Percentiles rank a stretch among this genome's conserved stretches.
Conservation (phyloP, 2,329 filamentous ascomycete species). For the Phaeosphaeriaceae sp. region DNA sequence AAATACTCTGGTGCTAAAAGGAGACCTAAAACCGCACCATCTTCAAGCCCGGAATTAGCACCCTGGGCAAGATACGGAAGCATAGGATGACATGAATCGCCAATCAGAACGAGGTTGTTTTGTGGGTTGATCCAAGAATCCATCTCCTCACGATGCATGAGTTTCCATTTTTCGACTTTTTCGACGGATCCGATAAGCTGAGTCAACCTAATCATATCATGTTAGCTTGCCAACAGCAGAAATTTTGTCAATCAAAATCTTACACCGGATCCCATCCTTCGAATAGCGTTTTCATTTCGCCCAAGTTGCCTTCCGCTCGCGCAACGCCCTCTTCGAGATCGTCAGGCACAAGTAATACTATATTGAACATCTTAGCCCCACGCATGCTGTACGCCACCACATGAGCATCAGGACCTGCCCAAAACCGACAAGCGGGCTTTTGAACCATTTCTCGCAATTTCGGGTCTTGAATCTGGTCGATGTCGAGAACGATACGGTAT, state of each 20-base stretch:
- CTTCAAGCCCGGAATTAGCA: conserved; percentile 71
- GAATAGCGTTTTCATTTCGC: conserved; percentile 68
- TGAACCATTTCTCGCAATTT: conserved; percentile 60
- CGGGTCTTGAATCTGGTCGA: conserved; percentile 60
- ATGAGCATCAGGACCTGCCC: conserved; percentile 68
- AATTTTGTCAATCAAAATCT: conserved; percentile 46
- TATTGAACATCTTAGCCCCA: conserved; percentile 66
- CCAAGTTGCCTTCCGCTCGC: conserved; percentile 59
- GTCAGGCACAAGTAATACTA: conserved; percentile 71
- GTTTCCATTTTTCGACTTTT: conserved; percentile 71
- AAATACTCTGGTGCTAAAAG: conserved; percentile 51
- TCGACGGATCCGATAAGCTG: conserved; percentile 54
- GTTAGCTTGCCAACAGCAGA: conserved; percentile 24
- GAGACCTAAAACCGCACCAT: conserved; percentile 68
- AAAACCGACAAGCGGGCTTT: conserved; percentile 63
- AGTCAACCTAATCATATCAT: conserved; percentile 22
- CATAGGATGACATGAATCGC: conserved; percentile 45
- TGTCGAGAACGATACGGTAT: conserved; percentile 65
- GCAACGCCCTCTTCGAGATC: conserved; percentile 62
- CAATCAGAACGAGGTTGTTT: conserved; percentile 63
- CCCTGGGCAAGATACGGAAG: conserved; percentile 50
- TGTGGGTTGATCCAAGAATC: conserved; percentile 50
- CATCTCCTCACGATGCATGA: conserved; percentile 60
- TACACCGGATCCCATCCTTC: conserved; percentile 68
- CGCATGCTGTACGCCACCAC: conserved; percentile 68